phyloP scores from a whole-genome alignment of 257 asterid genomes.

The Echites panduratus region DNA sequence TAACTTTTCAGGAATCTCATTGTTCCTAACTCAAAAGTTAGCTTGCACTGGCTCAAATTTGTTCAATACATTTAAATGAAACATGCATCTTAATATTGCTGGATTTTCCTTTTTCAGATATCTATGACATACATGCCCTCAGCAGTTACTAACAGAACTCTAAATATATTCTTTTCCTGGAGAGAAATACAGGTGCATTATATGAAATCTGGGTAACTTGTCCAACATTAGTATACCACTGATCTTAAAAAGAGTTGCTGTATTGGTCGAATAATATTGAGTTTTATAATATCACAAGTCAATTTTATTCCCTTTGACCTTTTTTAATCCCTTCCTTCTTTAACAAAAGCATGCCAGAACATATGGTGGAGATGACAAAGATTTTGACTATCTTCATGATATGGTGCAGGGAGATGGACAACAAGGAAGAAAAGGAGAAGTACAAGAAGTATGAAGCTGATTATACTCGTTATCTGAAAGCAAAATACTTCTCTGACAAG shows the following conservation, averaged over 20 bases:
- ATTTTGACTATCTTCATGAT: constrained; percentile 9
- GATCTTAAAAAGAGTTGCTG: not conserved
- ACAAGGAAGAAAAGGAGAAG: constrained; percentile 28
- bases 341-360: not conserved
- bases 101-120: not conserved
- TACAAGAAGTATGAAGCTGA: constrained; percentile 60
- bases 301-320: not conserved
- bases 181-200: not conserved
- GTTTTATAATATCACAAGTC: not conserved
- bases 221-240: not conserved
- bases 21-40: not conserved
- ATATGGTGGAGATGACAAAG: not conserved
- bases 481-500: constrained; percentile 86
- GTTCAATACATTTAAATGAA: not conserved
- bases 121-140: not conserved
- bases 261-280: not conserved
- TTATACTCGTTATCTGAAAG: constrained; percentile 43
- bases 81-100: not conserved
- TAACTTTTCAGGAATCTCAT: not conserved
- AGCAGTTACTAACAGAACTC: not conserved
- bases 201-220: not conserved
- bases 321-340: not conserved
- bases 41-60: not conserved
- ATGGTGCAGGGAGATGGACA: constrained; percentile 22
- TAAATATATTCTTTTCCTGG: not conserved